phyloP scores from a whole-genome alignment of 1,139 yeast species.

The Yamadazyma buinensis region DNA sequence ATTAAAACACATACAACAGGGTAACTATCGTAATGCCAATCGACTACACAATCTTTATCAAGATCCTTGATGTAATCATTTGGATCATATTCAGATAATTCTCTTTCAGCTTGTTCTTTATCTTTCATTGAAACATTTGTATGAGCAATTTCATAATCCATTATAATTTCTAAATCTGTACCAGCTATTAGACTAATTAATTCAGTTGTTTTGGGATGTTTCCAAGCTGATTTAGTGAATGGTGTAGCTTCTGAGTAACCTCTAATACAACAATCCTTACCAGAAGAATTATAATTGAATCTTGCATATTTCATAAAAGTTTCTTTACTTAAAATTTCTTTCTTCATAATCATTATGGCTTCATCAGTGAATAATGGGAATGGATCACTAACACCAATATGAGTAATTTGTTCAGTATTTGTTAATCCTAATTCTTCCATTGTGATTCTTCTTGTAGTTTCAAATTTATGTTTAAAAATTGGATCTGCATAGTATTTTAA shows the following conservation, averaged over 20 bases:
- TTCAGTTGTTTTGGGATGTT: constrained; percentile 49
- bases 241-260: constrained; percentile 46
- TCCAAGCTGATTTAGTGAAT: constrained; percentile 53
- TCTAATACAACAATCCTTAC: constrained; percentile 43
- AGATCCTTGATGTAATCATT: constrained; percentile 4
- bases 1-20: constrained; percentile 64
- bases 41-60: constrained; percentile 45
- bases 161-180: constrained; percentile 45
- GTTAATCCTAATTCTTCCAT: constrained; percentile 44
- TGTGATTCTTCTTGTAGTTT: constrained; percentile 39
- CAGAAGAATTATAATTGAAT: constrained; percentile 32
- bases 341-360: constrained; percentile 52
- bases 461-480: constrained; percentile 18
- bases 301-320: constrained; percentile 42
- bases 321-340: constrained; percentile 43
- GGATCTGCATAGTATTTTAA: constrained; percentile 34
- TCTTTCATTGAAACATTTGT: constrained; percentile 44
- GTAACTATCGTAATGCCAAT: constrained; percentile 59
- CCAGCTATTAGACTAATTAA: constrained; percentile 52
- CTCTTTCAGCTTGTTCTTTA: constrained; percentile 22
- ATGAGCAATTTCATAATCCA: constrained; percentile 56
- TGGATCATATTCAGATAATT: constrained; percentile 6
- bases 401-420: constrained; percentile 24
- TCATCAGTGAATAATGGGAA: constrained; percentile 56
- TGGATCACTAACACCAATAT: constrained; percentile 52